A percentile compares a stretch with the other conserved stretches of the same genome.
Conservation (phyloP, 495 filamentous ascomycete genomes). For the Trichoderma reesei region DNA sequence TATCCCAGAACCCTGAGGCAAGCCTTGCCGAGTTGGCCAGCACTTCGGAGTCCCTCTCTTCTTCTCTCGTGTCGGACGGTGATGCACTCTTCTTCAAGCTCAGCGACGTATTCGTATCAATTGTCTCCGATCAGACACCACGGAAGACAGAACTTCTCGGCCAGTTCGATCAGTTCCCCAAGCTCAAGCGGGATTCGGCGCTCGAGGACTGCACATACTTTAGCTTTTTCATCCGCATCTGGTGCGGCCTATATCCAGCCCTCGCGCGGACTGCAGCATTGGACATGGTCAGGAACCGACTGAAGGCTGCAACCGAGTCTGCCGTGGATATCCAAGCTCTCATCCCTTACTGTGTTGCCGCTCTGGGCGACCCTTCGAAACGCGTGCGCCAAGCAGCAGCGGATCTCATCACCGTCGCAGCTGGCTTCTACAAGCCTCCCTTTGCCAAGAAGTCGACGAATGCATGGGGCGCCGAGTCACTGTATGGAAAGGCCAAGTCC, state of each 20-base stretch:
- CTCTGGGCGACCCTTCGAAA: constrained; percentile 61
- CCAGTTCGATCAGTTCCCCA: constrained; percentile 46
- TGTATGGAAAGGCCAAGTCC: constrained; percentile 40
- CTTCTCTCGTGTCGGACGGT: constrained; percentile 38
- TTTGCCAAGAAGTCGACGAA: constrained; percentile 10
- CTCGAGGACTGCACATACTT: constrained; percentile 55
- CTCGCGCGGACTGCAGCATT: constrained; percentile 59
- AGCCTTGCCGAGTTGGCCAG: constrained; percentile 19
- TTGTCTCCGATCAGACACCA: constrained; percentile 38
- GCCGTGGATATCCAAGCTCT: constrained; percentile 65
- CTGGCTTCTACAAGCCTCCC: constrained; percentile 16
- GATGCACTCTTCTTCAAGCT: constrained; percentile 44
- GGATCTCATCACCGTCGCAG: constrained; percentile 45
- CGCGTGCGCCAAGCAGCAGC: constrained; percentile 67
- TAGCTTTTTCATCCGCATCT: constrained; percentile 66
- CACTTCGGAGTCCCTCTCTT: constrained; percentile 14
- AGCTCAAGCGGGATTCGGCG: constrained; percentile 47
- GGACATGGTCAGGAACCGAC: constrained; percentile 41
- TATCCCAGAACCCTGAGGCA: constrained; percentile 18
- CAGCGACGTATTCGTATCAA: constrained; percentile 52
- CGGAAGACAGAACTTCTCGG: constrained; percentile 23
- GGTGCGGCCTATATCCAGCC: constrained; percentile 60
- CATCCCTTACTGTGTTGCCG: constrained; percentile 64
- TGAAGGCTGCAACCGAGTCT: constrained; percentile 39
- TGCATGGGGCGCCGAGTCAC: constrained; percentile 28